Evolutionary conservation across 2,329 filamentous ascomycete species (phyloP), one percentile per base, ranked within the genome.

Genomic region (Gyromitra esculenta): DNA sequence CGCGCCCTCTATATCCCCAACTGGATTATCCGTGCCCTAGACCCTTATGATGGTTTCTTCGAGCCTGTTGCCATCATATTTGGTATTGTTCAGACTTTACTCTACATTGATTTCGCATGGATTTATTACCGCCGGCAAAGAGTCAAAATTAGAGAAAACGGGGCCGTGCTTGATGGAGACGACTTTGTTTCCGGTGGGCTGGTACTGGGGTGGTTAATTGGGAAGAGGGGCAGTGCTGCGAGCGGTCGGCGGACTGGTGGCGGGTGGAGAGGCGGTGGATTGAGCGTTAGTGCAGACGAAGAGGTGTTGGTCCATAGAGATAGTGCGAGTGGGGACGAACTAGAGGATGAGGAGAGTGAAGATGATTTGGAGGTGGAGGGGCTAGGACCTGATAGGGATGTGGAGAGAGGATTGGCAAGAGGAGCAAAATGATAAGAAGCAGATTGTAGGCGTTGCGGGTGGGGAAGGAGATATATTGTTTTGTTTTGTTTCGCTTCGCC

Each of bases 71-170:
- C 92, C 6, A 89, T 96, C 82, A 88, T 96, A 77, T 97, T 97
- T 81, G 95, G 95, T 72, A 85, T 96, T 76, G 86, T 98, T 35
- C 95, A 98, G 85, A 97, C 94, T 0, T 90, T 91, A 0, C 89
- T 97, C 56, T 97, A 97, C 84, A 83, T 94, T 80, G 95, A 98
- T 84, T 98, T 98, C 82, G 94, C 93, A 45, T 97, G 94, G 94
- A 94, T 98, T 0, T 98, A 98, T 86, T 97, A 92, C 85, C 92
- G 91, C 9, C 89, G 95, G 79, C 95, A 97, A 85, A 89, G 94
- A 73, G 94, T 98, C 82, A 97, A 97, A 90, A 90, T 98, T 15
- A 89, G 95, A 77, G 91, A 89, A 79, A 95, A 95, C 57, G 93
- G 93, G 1, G 78, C 74, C 5, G 87, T 97, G 18, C 93, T 98